phyloP scores from a whole-genome alignment of 768 basidiomycete genomes.

The Tephrocybe sp. region DNA sequence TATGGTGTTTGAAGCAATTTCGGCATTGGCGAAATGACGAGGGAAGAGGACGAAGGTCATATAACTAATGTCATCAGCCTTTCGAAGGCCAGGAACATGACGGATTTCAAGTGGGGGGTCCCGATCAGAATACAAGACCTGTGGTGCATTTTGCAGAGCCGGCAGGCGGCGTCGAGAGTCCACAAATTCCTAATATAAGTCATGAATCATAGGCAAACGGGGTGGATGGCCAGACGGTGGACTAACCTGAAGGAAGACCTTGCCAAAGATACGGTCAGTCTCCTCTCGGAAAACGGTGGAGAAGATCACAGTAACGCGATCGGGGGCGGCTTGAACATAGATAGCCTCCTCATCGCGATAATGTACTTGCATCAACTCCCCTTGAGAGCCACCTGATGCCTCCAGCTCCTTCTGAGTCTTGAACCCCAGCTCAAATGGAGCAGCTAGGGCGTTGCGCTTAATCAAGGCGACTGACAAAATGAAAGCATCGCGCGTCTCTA shows the following conservation, averaged over 20 bases:
- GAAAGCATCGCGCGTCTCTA: constrained; percentile 79
- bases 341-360: constrained; percentile 98
- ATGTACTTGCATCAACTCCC: constrained; percentile 88
- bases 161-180: constrained; percentile 93
- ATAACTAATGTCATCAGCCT: constrained; percentile 89
- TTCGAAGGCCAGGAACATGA: constrained; percentile 75
- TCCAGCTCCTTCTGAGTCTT: constrained; percentile 81
- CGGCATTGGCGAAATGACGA: constrained; percentile 81
- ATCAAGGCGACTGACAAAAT: constrained; percentile 80
- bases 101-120: constrained; percentile 97
- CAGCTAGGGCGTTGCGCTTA: constrained; percentile 92
- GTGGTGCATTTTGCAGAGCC: constrained; percentile 93
- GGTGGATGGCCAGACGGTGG: not conserved
- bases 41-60: constrained; percentile 98
- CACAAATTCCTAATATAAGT: constrained; percentile 80
- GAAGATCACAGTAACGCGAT: constrained; percentile 97
- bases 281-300: constrained; percentile 97
- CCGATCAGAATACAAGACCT: constrained; percentile 91
- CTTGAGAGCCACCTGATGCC: constrained; percentile 57
- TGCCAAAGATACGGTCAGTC: constrained; percentile 95
- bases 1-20: constrained; percentile 73
- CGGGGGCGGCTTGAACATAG: constrained; percentile 88
- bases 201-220: not conserved
- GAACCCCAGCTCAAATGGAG: constrained; percentile 92
- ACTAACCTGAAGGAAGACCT: constrained; percentile 93